Evolutionary conservation across 257 asterid species (phyloP), one percentile per base, ranked within the genome.

Genomic region (Gentiana straminea): DNA sequence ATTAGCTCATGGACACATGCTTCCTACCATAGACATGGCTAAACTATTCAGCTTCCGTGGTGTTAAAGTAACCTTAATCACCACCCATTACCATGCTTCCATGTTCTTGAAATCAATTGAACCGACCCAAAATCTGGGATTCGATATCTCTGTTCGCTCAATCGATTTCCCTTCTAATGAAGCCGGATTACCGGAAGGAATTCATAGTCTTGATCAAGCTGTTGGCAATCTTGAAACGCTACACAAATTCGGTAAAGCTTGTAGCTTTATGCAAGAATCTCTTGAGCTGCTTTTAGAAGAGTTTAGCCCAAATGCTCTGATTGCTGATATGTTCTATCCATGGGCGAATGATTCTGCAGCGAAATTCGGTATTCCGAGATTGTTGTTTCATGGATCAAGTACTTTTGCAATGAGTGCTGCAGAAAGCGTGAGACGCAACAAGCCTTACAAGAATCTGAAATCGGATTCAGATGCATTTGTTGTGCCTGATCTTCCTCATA

Each of bases 11-110:
- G 89, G 94, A 41, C 94, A 84, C 60, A 74, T 68, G 71, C 74
- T 81, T 52, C 94, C 89, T 7, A 60, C 62, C 15, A 33, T 84
- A 5, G 84, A 84, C 61, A 78, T 84, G 89, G 94, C 84, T 57
- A 78, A 76, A 38, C 73, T 81, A 5, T 73, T 84, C 64, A 43
- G 37, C 3, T 76, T 86, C 8, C 63, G 74, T 7, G 89, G 84
- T 2, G 56, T 70, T 13, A 76, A 68, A 49, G 38, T 74, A 2
- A 81, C 81, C 49, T 33, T 84, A 12, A 68, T 84, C 55, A 49
- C 75, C 13, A 74, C 89, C 4, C 74, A 68, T 0, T 43, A 41
- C 8, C 58, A 60, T 3, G 54, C 36, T 4, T 10, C 68, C 2
- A 68, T 72, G 11, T 66, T 68, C 50, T 52, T 68, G 0, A 65